Evolutionary conservation across 768 basidiomycete species (phyloP).

Genomic region (Leccinum aurantiacum): DNA sequence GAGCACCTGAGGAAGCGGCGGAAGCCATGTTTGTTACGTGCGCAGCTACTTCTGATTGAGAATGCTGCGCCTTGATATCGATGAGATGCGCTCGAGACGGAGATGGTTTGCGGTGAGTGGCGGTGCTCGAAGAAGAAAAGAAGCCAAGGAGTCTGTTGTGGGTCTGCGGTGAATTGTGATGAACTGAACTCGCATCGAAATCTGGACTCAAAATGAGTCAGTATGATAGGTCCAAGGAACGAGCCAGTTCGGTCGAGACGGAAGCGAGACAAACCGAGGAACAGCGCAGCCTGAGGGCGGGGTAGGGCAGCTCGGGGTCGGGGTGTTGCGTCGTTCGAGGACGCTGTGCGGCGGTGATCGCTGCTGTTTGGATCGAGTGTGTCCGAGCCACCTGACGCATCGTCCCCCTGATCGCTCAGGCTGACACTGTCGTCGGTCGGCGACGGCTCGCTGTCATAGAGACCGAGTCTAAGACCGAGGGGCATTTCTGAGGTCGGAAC

Average conservation of each 20-base stretch:
- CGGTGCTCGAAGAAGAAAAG: constrained; percentile 37
- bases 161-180: constrained; percentile 22
- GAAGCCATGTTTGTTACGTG: constrained; percentile 28
- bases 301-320: constrained; percentile 40
- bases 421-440: constrained; percentile 5
- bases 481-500: constrained; percentile 19
- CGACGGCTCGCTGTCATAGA: constrained; percentile 23
- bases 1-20: constrained; percentile 23
- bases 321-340: constrained; percentile 51
- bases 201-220: constrained; percentile 16
- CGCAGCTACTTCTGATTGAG: constrained; percentile 36
- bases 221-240: constrained; percentile 5
- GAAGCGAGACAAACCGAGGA: constrained; percentile 21
- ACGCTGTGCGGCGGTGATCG: constrained; percentile 34
- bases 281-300: constrained; percentile 12
- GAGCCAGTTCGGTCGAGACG: constrained; percentile 4
- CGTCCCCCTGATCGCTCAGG: constrained; percentile 12
- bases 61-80: constrained; percentile 37
- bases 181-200: constrained; percentile 13
- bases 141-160: constrained; percentile 31
- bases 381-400: constrained; percentile 7
- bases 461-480: constrained; percentile 15
- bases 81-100: constrained; percentile 27
- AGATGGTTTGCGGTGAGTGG: constrained; percentile 36
- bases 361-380: constrained; percentile 9